Evolutionary conservation across 352 stramenopile species (phyloP).

Genomic region (Phytophthora sansomeana): DNA sequence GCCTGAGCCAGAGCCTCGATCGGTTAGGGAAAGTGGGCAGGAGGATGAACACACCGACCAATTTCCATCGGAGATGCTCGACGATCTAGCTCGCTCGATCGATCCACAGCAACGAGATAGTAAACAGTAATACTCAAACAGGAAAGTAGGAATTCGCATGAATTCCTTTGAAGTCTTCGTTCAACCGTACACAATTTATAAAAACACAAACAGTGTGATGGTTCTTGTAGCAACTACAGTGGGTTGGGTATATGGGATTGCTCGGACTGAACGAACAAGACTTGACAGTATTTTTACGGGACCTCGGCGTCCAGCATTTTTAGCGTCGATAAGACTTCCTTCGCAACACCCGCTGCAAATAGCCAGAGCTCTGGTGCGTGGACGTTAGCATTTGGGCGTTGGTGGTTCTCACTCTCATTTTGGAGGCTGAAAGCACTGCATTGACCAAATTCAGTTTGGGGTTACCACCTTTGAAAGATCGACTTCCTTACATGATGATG

Average conservation of each 20-base stretch:
- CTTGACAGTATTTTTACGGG: conserved; percentile 24
- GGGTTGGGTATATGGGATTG: not conserved
- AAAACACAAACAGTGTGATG: not conserved
- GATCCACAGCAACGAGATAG: conserved; percentile 23
- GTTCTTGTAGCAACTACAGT: not conserved
- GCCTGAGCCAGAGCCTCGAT: conserved; percentile 22
- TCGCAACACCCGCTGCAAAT: conserved; percentile 25
- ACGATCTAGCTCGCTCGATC: conserved; percentile 30
- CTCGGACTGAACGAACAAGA: not conserved
- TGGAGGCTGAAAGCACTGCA: conserved; percentile 6
- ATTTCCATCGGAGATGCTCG: conserved; percentile 32
- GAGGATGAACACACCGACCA: conserved; percentile 35
- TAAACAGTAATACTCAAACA: conserved; percentile 10
- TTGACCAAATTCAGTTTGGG: not conserved
- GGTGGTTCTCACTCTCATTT: conserved; percentile 33
- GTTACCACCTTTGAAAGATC: not conserved
- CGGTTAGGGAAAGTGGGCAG: conserved; percentile 10
- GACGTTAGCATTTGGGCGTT: conserved; percentile 1
- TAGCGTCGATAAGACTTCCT: conserved; percentile 34
- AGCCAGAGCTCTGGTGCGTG: conserved; percentile 13
- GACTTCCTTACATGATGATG: conserved; percentile 21
- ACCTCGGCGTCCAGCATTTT: conserved; percentile 16
- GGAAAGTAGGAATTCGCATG: not conserved
- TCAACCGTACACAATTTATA: no score
- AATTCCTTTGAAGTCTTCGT: not conserved